Evolutionary conservation across 805 yeast genomes (phyloP), one percentile per base, ranked within the genome.

Genomic region (Clavispora vitiphila): DNA sequence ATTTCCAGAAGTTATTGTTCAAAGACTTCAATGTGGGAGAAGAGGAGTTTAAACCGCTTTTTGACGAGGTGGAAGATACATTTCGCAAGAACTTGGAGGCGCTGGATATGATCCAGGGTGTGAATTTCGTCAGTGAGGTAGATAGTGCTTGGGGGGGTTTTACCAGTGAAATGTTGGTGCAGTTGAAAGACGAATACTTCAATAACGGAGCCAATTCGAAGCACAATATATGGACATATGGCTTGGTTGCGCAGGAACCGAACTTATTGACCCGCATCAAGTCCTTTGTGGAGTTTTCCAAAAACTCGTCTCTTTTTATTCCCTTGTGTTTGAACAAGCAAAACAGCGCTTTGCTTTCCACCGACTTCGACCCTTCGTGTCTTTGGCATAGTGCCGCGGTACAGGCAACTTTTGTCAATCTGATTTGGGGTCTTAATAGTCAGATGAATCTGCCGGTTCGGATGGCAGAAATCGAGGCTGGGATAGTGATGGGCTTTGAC

Each of bases 61-160:
- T 54, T n/a, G 56, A 57, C 4, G 57, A 57, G 6, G 54, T 68
- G 16, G 85, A 83, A 19, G 74, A 74, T 32, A 34, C 38, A 7
- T 76, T 89, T 41, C 70, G 96, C 41, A 61, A 65, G 2, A 62
- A 75, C 31, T 55, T 93, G 11, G 99, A 91, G 56, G 74, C 77
- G 45, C 81, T 93, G 57, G 97, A 93, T 58, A 60, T 68, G 21
- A 56, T 90, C 15, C 77, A 74, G 41, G 96, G 96, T 0, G 43
- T 93, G 8, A 85, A 84, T 50, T 38, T 86, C 0, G 54, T 81
- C 2, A 75, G 84, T 0, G 96, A 89, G 39, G 50, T 82, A 3
- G 95, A 86, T 55, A 71, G 78, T 18, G 85, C 83, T 0, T 91
- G 98, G 98, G 83, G 88, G 37, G 96, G 96, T 0, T 79, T 85